Percentiles rank a stretch among this genome's conserved stretches.
These are phyloP conservation scores for Grosmannia penicillata DNA, from an alignment of 2,329 filamentous ascomycete genomes.

Conservation along the genomic window DNA sequence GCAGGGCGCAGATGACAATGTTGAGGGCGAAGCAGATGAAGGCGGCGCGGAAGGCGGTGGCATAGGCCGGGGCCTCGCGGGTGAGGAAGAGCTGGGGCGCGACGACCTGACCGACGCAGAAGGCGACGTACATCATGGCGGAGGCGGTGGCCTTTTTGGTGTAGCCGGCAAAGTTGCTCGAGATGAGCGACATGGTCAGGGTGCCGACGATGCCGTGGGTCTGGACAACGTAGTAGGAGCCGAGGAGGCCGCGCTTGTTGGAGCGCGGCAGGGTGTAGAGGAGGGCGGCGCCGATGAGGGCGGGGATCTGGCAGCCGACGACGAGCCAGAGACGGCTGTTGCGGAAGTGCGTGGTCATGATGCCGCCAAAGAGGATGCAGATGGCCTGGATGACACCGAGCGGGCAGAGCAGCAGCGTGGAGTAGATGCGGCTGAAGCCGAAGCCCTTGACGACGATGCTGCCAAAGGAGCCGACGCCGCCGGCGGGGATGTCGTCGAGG, in stretches of 20 bases:
- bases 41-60: constrained; percentile 45
- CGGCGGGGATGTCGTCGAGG: constrained; percentile 3
- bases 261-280: constrained; percentile 8
- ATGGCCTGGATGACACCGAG: constrained; percentile 15
- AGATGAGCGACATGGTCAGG: constrained; percentile 32
- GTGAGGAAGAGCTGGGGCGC: constrained; percentile 43
- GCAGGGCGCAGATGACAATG: constrained; percentile 28
- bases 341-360: constrained; percentile 21
- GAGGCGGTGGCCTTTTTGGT: constrained; percentile 43
- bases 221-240: constrained; percentile 12
- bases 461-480: constrained; percentile 21
- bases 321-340: constrained; percentile 18
- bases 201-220: constrained; percentile 24
- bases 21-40: constrained; percentile 21
- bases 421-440: constrained; percentile 32
- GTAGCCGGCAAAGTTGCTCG: constrained; percentile 29
- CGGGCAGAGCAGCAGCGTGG: constrained; percentile 16
- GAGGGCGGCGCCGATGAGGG: constrained; percentile 9
- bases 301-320: constrained; percentile 9
- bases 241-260: constrained; percentile 8
- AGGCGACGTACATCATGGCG: constrained; percentile 34
- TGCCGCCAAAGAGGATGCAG: constrained; percentile 14
- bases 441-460: constrained; percentile 37
- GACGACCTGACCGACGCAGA: constrained; percentile 36
- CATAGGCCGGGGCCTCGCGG: constrained; percentile 43